These are phyloP conservation scores for Hygrophila difformis DNA, from an alignment of 257 asterid species.

Conservation along the genomic window DNA sequence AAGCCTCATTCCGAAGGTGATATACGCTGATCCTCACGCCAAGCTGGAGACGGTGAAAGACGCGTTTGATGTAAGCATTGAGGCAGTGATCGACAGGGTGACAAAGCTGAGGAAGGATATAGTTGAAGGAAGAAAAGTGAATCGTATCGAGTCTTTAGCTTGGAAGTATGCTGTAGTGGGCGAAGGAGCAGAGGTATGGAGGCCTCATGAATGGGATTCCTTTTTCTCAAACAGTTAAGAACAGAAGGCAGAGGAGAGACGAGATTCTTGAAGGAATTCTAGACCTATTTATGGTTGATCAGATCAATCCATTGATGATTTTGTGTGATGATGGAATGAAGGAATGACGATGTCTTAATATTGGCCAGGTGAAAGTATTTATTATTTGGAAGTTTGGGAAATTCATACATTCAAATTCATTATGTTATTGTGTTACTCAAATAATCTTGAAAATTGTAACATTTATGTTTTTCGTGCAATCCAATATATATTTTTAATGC, in stretches of 20 bases:
- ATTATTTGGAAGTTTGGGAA: no score
- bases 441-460: no score
- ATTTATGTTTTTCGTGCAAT: no score
- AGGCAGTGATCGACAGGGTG: slow-evolving; percentile 57
- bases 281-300: no score
- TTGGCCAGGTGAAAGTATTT: no score
- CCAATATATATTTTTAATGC: no score
- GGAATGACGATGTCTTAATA: no score
- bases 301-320: no score
- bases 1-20: slow-evolving; percentile 59
- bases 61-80: slow-evolving; percentile 70
- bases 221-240: slow-evolving; percentile 45
- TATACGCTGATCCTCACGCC: slow-evolving; percentile 70
- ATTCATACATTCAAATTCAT: no score
- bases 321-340: no score
- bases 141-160: slow-evolving; percentile 47
- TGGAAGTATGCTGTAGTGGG: slow-evolving; percentile 70
- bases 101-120: slow-evolving; percentile 59
- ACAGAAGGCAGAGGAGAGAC: slow-evolving; percentile 19
- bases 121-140: slow-evolving; percentile 47
- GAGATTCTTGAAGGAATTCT: no score
- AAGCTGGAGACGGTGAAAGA: slow-evolving; percentile 57
- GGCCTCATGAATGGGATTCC: slow-evolving; percentile 83
- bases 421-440: no score
- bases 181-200: slow-evolving; percentile 35